A percentile compares a stretch with the other conserved stretches of the same genome.
Conservation (phyloP, 129 eudicot species). For the Chrysanthemum seticuspe region DNA sequence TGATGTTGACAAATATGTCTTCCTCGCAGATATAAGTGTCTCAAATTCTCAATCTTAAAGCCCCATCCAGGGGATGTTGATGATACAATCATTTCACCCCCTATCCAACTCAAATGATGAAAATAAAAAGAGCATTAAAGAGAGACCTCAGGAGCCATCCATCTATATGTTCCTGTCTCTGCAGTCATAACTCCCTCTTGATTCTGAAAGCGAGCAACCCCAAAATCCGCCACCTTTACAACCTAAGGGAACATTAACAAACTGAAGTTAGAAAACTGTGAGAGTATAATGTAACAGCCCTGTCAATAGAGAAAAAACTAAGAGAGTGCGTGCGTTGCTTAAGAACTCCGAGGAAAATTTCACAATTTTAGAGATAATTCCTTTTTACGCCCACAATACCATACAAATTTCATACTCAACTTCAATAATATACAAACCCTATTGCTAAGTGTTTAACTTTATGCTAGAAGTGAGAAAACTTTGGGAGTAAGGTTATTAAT, state of each 20-base stretch:
- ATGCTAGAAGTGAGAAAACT: background rate
- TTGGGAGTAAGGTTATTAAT: background rate
- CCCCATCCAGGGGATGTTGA: background rate
- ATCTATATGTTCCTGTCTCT: constrained; percentile 97
- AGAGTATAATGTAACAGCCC: constrained; percentile 6
- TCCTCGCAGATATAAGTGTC: background rate
- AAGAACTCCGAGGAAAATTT: background rate
- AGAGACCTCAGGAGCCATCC: constrained; percentile 99
- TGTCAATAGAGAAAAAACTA: constrained; percentile 1
- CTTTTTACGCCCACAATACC: background rate
- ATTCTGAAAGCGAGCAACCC: constrained; percentile 90
- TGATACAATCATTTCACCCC: background rate
- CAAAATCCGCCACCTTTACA: constrained; percentile 98
- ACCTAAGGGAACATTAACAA: constrained; percentile 44
- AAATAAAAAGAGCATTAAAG: constrained; percentile 11
- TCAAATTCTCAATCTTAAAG: background rate
- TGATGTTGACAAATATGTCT: background rate
- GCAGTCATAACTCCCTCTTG: constrained; percentile 97
- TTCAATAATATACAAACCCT: background rate
- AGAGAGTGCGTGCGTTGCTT: background rate
- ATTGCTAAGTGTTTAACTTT: background rate
- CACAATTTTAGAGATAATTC: background rate
- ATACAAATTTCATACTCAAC: background rate
- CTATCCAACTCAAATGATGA: too few species aligned
- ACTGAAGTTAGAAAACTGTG: background rate